These are phyloP conservation scores for Zygosaccharomyces sapae DNA, from an alignment of 1,139 yeast species.

Conservation along the genomic window DNA sequence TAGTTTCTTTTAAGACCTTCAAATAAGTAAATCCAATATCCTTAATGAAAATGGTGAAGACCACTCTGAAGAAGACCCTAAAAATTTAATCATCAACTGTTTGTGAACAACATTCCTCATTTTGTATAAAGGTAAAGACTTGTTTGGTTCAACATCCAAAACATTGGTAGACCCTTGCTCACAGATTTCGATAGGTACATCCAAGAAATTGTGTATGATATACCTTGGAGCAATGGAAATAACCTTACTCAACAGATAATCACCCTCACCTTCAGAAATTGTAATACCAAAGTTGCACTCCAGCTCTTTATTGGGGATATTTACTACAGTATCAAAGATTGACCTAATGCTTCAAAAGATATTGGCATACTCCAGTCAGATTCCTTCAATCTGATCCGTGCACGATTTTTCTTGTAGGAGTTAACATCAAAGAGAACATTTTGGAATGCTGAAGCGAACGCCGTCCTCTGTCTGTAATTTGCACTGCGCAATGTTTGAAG, in stretches of 20 bases:
- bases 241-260: slow-evolving; percentile 70
- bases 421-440: slow-evolving; percentile 80
- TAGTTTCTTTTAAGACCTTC: slow-evolving; percentile 59
- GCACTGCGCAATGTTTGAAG: slow-evolving; percentile 48
- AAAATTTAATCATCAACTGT: slow-evolving; percentile 56
- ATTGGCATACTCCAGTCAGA: slow-evolving; percentile 71
- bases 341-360: slow-evolving; percentile 90
- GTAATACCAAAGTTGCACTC: slow-evolving; percentile 76
- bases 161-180: slow-evolving; percentile 63
- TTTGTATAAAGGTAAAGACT: slow-evolving; percentile 57
- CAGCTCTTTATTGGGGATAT: slow-evolving; percentile 51
- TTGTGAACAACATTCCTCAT: slow-evolving; percentile 38
- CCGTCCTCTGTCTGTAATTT: slow-evolving; percentile 27
- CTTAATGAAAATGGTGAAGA: slow-evolving; percentile 82
- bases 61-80: slow-evolving; percentile 63
- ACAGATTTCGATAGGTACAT: slow-evolving; percentile 50
- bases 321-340: slow-evolving; percentile 64
- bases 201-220: slow-evolving; percentile 60
- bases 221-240: slow-evolving; percentile 81
- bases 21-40: slow-evolving; percentile 80
- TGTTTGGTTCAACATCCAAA: slow-evolving; percentile 45
- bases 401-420: slow-evolving; percentile 60
- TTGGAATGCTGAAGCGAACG: slow-evolving; percentile 50
- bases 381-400: slow-evolving; percentile 60
- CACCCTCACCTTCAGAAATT: slow-evolving; percentile 80